Base-by-base conservation (phyloP, 2,329 filamentous ascomycete species). In the Fusarium armeniacum region DNA sequence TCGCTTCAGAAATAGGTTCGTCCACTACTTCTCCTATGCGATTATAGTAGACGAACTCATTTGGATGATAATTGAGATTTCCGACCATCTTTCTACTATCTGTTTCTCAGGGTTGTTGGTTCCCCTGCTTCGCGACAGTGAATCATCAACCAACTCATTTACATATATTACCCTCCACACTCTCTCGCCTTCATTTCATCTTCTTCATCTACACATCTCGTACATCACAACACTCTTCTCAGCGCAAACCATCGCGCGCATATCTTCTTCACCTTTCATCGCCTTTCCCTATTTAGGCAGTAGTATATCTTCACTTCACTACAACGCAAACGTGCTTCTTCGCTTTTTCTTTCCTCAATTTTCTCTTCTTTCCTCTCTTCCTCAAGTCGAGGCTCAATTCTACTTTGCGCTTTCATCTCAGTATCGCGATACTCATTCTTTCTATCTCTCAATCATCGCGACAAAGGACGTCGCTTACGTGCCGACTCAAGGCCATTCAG, bases 61-160 rank as follows among this genome's bases (percentile, higher is more conserved):
- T 22, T 26, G 18, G 18, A 60, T 52, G 32, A 40, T 50, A 16
- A 30, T 53, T 7, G 24, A 22, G 30, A 28, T 36, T 49, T 16
- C 15, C 20, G n/a, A 49, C n/a, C 8, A 11, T 52, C 35, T 13
- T n/a, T 41, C 16, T 15, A 28, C 36, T 45, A 47, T 51, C 32
- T 10, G 35, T 22, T 26, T n/a, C 18, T 51, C 13, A 36, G 22
- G 38, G 32, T 26, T 13, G 35, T 30, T 49, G 3, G 8, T 22
- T 33, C 11, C 5, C 13, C 18, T 28, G 41, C n/a, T 18, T 35
- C 24, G 28, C 24, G n/a, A 26, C 32, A 26, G 55, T 62, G 58
- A 70, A 70, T 70, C 67, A 70, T 46, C 33, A 10, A 45, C 33
- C 6, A 56, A n/a, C n/a, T 30, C 12, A 11, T 24, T n/a, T 40